Conservation (phyloP, 345 rosid genomes). For the Eucalyptus marginata region DNA sequence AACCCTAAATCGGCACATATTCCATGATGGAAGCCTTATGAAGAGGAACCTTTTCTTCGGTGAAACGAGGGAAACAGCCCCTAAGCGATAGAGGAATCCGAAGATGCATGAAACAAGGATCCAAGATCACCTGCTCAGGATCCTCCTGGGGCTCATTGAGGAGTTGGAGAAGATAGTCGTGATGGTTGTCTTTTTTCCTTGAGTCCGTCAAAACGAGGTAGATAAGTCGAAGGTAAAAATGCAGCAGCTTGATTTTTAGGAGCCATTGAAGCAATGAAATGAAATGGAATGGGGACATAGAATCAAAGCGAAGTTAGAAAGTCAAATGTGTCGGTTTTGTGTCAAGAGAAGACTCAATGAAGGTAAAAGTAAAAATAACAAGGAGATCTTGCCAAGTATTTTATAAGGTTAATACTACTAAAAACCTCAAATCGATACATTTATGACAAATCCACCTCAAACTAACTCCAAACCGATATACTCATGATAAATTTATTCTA, state of each 20-base stretch:
- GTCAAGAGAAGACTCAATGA: background rate
- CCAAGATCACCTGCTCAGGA: background rate
- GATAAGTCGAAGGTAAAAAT: background rate
- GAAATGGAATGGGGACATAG: background rate
- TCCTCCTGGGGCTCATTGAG: background rate
- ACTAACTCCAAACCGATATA: fast-evolving
- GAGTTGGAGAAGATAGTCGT: background rate
- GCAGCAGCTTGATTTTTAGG: background rate
- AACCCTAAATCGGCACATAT: no score
- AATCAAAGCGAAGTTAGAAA: background rate
- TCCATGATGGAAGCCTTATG: no score
- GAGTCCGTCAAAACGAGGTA: background rate
- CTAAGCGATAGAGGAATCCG: background rate
- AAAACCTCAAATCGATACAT: no score
- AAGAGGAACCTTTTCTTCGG: no score
- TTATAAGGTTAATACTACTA: no score
- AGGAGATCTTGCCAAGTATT: background rate
- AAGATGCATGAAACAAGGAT: background rate
- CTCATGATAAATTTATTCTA: fast-evolving
- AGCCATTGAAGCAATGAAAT: background rate
- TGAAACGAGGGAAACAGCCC: no score
- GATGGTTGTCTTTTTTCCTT: background rate
- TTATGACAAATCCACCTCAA: no score
- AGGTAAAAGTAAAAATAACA: background rate
- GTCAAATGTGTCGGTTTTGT: background rate